Evolutionary conservation across 1,284 basidiomycete genomes (phyloP).

Genomic region (Marasmius tenuissimus): DNA sequence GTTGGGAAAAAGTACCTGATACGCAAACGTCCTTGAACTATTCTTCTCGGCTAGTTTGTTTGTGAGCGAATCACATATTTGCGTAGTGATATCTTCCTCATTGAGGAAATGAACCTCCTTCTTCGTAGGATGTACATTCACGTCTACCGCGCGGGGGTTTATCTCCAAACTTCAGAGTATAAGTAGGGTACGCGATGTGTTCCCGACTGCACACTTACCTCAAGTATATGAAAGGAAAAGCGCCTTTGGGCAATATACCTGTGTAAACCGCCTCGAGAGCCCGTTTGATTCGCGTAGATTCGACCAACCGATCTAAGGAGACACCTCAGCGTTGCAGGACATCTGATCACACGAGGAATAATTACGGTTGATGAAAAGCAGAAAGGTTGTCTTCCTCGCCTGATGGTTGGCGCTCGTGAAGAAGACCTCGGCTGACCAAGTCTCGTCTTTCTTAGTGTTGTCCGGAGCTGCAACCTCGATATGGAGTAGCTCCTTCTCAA

Average conservation of each 20-base stretch:
- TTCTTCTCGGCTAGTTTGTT: conserved; percentile 65
- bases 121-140: conserved; percentile 98
- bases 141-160: conserved; percentile 88
- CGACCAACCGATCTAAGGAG: conserved; percentile 84
- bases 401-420: conserved; percentile 91
- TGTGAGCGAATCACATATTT: conserved; percentile 76
- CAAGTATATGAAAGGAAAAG: conserved; percentile 90
- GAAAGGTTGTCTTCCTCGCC: conserved; percentile 80
- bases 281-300: conserved; percentile 84
- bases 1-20: conserved; percentile 58
- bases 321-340: neutral
- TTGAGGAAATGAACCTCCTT: conserved; percentile 95
- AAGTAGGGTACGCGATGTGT: conserved; percentile 5
- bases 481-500: conserved; percentile 82
- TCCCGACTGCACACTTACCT: conserved; percentile 49
- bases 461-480: conserved; percentile 40
- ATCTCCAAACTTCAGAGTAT: conserved; percentile 65
- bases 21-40: conserved; percentile 75
- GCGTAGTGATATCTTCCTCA: conserved; percentile 86
- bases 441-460: conserved; percentile 24
- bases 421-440: conserved; percentile 73
- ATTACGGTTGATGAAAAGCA: conserved; percentile 98
- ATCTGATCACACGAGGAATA: conserved; percentile 9
- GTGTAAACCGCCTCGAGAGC: conserved; percentile 88
- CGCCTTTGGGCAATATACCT: conserved; percentile 87